A percentile compares a stretch with the other conserved stretches of the same genome.
These are phyloP conservation scores for Chytridiales sp. DNA, from an alignment of 371 early-diverging fungal species.

Conservation along the genomic window DNA sequence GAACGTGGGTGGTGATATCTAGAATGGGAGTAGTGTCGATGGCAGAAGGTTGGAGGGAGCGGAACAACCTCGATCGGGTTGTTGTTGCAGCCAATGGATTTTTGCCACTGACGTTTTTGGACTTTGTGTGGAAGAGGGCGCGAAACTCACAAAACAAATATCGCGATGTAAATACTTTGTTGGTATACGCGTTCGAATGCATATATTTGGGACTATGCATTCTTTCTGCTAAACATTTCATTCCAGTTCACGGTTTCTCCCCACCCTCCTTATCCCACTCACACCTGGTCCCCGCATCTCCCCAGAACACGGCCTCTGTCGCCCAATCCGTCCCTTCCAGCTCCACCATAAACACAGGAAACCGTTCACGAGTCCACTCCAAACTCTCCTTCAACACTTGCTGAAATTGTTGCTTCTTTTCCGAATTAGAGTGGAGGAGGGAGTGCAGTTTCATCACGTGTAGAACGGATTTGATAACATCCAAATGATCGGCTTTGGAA, in stretches of 20 bases:
- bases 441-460: slow-evolving; percentile 46
- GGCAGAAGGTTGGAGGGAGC: too few species aligned
- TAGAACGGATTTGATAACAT: slow-evolving; percentile 61
- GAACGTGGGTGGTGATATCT: too few species aligned
- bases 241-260: slow-evolving; percentile 2
- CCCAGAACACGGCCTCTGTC: slow-evolving; percentile 64
- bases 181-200: too few species aligned
- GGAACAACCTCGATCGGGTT: too few species aligned
- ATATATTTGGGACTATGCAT: too few species aligned
- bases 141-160: too few species aligned
- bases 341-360: slow-evolving; percentile 50
- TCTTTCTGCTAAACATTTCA: slow-evolving; percentile 3
- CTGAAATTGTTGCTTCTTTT: too few species aligned
- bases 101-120: too few species aligned
- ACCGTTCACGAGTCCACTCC: slow-evolving; percentile 53
- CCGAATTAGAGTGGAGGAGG: not conserved
- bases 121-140: too few species aligned
- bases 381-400: slow-evolving; percentile 12
- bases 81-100: too few species aligned
- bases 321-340: slow-evolving; percentile 60
- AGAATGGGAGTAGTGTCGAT: too few species aligned
- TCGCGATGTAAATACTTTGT: too few species aligned
- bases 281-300: slow-evolving; percentile 34
- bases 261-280: slow-evolving; percentile 18
- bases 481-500: slow-evolving; percentile 47